These are phyloP conservation scores for Pseudocercospora eumusae DNA, from an alignment of 2,329 filamentous ascomycete species.

Conservation along the genomic window DNA sequence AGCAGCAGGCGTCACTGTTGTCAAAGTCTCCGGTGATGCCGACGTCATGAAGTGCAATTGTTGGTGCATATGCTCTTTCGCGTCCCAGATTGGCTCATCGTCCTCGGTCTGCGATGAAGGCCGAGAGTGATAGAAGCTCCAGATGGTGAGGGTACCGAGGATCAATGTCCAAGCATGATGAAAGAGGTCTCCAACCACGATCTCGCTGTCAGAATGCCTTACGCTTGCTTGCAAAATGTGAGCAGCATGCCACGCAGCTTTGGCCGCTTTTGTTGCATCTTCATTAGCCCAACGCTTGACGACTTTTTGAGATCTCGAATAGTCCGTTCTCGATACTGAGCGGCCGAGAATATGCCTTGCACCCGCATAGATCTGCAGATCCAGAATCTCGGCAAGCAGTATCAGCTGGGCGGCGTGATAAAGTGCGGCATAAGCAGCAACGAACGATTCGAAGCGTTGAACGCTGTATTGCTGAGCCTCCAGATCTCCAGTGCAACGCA, in stretches of 20 bases:
- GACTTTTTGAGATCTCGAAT: conserved; percentile 52
- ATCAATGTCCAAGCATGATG: conserved; percentile 66
- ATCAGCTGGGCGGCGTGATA: conserved; percentile 61
- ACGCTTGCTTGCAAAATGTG: conserved; percentile 53
- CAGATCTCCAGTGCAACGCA: conserved; percentile 2
- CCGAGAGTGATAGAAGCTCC: conserved; percentile 57
- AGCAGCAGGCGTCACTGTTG: conserved; percentile 30
- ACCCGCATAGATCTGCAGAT: conserved; percentile 64
- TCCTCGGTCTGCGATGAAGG: conserved; percentile 23
- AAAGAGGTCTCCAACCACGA: conserved; percentile 57
- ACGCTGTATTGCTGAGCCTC: not conserved
- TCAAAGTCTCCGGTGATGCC: conserved; percentile 43
- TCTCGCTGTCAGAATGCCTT: conserved; percentile 51
- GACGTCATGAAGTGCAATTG: conserved; percentile 47
- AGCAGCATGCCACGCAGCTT: conserved; percentile 58
- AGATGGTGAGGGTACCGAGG: conserved; percentile 59
- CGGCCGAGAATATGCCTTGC: conserved; percentile 61
- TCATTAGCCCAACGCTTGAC: conserved; percentile 55
- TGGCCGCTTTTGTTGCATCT: conserved; percentile 41
- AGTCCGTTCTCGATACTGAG: conserved; percentile 54
- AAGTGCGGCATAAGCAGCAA: conserved; percentile 55
- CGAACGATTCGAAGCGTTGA: conserved; percentile 50
- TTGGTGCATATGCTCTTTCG: conserved; percentile 50
- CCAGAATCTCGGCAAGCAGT: conserved; percentile 60
- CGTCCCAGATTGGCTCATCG: conserved; percentile 51